Evolutionary conservation across 2,329 filamentous ascomycete species (phyloP).

Genomic region (Acephala macrosclerotiorum): DNA sequence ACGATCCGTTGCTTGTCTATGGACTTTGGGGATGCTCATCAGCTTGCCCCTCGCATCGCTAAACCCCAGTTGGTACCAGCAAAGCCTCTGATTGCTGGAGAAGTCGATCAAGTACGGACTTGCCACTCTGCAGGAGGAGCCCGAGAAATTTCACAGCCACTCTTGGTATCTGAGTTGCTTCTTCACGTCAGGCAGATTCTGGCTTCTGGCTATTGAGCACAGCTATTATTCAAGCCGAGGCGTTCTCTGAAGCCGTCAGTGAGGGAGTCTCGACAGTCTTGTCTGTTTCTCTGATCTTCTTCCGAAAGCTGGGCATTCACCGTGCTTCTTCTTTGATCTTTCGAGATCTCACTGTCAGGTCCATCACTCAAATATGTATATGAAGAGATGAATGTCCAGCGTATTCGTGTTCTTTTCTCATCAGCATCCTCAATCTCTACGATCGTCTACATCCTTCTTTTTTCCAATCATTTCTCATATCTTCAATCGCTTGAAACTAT

Average conservation of each 20-base stretch:
- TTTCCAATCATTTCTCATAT: constrained; percentile 15
- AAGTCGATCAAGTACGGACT: neutral
- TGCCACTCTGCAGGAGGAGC: neutral
- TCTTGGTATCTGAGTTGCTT: constrained; percentile 8
- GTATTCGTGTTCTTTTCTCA: constrained; percentile 6
- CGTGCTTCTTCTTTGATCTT: constrained; percentile 10
- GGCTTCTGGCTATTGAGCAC: neutral
- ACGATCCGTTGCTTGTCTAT: neutral
- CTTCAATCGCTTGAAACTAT: constrained; percentile 20
- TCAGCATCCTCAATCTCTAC: constrained; percentile 22
- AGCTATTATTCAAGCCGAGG: neutral
- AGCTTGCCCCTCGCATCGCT: constrained; percentile 9
- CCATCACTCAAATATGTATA: constrained; percentile 11
- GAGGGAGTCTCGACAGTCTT: neutral
- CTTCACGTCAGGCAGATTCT: neutral
- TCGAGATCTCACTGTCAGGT: neutral
- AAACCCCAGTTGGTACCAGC: neutral
- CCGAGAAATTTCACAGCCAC: constrained; percentile 17
- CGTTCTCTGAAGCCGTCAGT: neutral
- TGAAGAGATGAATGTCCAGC: constrained; percentile 3
- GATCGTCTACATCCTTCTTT: constrained; percentile 15
- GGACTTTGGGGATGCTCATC: neutral
- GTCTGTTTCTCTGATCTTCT: constrained; percentile 16
- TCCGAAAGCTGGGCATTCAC: constrained; percentile 26
- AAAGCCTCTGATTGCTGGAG: neutral